These are phyloP conservation scores for Exserohilum turcica DNA, from an alignment of 2,329 filamentous ascomycete species.

Conservation along the genomic window DNA sequence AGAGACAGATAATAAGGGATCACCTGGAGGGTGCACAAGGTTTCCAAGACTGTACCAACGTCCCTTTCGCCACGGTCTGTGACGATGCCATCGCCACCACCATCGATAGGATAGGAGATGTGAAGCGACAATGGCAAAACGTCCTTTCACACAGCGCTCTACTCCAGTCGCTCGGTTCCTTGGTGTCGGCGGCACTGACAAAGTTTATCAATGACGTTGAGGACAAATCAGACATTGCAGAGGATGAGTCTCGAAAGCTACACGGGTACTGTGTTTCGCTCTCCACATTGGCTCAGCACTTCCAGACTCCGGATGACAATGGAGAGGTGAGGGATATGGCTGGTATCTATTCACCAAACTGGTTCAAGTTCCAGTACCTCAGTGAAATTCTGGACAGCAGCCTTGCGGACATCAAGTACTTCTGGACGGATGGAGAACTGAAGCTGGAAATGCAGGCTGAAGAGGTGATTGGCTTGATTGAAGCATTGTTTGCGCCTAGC, in stretches of 20 bases:
- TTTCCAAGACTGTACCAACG: constrained; percentile 63
- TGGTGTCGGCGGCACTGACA: constrained; percentile 61
- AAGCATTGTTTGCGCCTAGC: constrained; percentile 68
- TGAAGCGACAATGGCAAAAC: constrained; percentile 62
- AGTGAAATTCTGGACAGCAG: constrained; percentile 66
- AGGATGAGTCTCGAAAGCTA: constrained; percentile 65
- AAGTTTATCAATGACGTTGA: constrained; percentile 67
- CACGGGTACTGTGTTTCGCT: constrained; percentile 62
- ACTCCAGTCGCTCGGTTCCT: constrained; percentile 65
- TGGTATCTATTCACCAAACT: constrained; percentile 65
- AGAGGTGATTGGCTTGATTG: constrained; percentile 67
- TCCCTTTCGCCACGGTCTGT: constrained; percentile 64
- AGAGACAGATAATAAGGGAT: constrained; percentile 66
- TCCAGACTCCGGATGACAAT: constrained; percentile 54
- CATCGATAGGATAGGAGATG: constrained; percentile 61
- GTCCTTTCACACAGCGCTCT: constrained; percentile 65
- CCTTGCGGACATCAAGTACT: constrained; percentile 67
- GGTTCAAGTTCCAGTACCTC: constrained; percentile 69
- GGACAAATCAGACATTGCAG: constrained; percentile 67
- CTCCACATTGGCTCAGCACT: constrained; percentile 61
- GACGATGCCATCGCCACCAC: constrained; percentile 64
- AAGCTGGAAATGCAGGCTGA: constrained; percentile 65
- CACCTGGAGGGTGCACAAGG: constrained; percentile 67
- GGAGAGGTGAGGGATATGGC: constrained; percentile 58
- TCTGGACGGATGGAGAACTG: constrained; percentile 69